These are phyloP conservation scores for Annona squamosa DNA, from an alignment of 164 flowering plant species.

Conservation along the genomic window DNA sequence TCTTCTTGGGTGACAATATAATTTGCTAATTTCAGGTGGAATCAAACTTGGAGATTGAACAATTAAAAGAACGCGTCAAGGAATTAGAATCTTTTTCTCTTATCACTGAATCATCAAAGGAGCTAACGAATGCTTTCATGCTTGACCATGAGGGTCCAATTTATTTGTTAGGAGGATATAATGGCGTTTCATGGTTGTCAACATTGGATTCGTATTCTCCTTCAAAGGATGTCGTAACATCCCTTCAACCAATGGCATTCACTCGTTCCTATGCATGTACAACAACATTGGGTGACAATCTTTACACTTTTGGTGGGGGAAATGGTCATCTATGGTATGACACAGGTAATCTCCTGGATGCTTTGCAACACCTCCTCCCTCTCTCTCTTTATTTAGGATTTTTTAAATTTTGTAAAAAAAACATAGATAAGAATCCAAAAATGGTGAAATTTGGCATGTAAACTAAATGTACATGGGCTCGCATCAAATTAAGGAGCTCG, in stretches of 20 bases:
- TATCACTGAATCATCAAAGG: slow-evolving; percentile 12
- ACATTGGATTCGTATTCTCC: slow-evolving; percentile 51
- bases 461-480: background rate
- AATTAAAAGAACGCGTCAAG: slow-evolving; percentile 31
- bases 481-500: too few species aligned
- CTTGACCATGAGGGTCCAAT: slow-evolving; percentile 36
- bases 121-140: slow-evolving; percentile 13
- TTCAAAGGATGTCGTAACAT: slow-evolving; percentile 37
- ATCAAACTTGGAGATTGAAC: slow-evolving; percentile 40
- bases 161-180: slow-evolving; percentile 67
- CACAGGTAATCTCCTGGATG: slow-evolving; percentile 46
- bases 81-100: slow-evolving; percentile 28
- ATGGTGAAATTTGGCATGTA: too few species aligned
- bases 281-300: slow-evolving; percentile 38
- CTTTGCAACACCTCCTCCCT: background rate
- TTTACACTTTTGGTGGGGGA: slow-evolving; percentile 79
- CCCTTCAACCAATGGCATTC: slow-evolving; percentile 56
- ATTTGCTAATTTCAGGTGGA: slow-evolving; percentile 30
- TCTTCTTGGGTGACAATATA: too few species aligned
- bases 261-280: slow-evolving; percentile 60
- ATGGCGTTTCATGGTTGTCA: slow-evolving; percentile 60
- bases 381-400: background rate
- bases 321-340: slow-evolving; percentile 56
- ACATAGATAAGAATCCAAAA: too few species aligned
- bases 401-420: background rate